Conservation (phyloP, 2,329 filamentous ascomycete species). For the Pezicula neosporulosa region DNA sequence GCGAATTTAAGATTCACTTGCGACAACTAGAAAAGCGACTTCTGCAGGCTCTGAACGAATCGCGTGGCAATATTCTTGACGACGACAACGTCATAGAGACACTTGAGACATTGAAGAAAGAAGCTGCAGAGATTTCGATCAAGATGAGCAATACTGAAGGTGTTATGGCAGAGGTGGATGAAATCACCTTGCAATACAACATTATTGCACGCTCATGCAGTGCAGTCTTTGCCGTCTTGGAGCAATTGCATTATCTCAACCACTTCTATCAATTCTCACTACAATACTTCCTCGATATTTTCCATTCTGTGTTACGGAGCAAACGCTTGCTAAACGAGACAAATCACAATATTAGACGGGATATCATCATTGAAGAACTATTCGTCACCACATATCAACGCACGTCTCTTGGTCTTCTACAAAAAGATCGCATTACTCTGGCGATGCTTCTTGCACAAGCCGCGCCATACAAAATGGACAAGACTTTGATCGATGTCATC, state of each 20-base stretch:
- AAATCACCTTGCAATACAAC: constrained; percentile 91
- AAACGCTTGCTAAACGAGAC: constrained; percentile 66
- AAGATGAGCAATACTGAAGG: constrained; percentile 98
- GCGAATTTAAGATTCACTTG: constrained; percentile 98
- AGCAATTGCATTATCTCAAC: constrained; percentile 96
- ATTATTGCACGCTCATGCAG: constrained; percentile 93
- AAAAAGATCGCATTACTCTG: constrained; percentile 91
- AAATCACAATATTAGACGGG: constrained; percentile 75
- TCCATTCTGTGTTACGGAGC: constrained; percentile 87
- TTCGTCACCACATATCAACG: constrained; percentile 91
- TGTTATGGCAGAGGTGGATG: constrained; percentile 96
- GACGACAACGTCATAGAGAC: constrained; percentile 98
- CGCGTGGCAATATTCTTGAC: constrained; percentile 94
- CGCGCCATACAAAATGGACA: constrained; percentile 95
- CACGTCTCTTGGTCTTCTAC: constrained; percentile 87
- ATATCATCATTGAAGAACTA: constrained; percentile 86
- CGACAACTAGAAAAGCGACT: constrained; percentile 92
- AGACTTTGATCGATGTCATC: constrained; percentile 79
- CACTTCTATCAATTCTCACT: constrained; percentile 99
- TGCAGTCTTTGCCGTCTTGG: constrained; percentile 92
- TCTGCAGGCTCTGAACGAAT: constrained; percentile 93
- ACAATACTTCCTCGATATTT: constrained; percentile 97
- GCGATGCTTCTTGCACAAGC: constrained; percentile 95
- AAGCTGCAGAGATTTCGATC: constrained; percentile 90
- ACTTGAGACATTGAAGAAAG: constrained; percentile 94